Evolutionary conservation across 345 rosid genomes (phyloP).

Genomic region (Garcia nutans): DNA sequence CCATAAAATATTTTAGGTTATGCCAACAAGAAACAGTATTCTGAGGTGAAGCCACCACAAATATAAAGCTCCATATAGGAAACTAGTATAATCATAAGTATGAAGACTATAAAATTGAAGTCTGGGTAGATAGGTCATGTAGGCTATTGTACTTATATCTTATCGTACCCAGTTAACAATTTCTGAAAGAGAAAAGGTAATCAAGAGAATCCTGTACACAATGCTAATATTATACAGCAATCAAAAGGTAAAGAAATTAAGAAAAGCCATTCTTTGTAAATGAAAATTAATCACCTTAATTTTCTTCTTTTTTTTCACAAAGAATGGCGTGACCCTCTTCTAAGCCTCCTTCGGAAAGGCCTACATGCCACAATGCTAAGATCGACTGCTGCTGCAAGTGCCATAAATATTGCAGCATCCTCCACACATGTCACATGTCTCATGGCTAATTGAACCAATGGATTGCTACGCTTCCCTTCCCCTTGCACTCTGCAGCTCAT

Average conservation of each 20-base stretch:
- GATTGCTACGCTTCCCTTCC: constrained; percentile 87
- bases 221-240: constrained; percentile 27
- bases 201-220: constrained; percentile 35
- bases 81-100: not conserved
- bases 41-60: not conserved
- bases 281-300: constrained; percentile 19
- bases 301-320: constrained; percentile 33
- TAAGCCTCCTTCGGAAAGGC: constrained; percentile 70
- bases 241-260: constrained; percentile 6
- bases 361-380: constrained; percentile 92
- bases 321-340: constrained; percentile 63
- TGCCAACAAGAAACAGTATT: not conserved
- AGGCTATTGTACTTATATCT: constrained; percentile 11
- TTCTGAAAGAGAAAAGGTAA: constrained; percentile 21
- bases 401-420: constrained; percentile 97
- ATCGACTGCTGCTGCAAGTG: constrained; percentile 92
- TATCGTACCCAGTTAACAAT: constrained; percentile 7
- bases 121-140: constrained; percentile 3
- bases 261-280: constrained; percentile 24
- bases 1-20: not conserved
- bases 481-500: constrained; percentile 95
- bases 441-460: constrained; percentile 80
- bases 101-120: not conserved
- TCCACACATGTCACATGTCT: constrained; percentile 86
- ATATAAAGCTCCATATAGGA: not conserved